Conservation (phyloP, 345 rosid genomes). For the Lepidium aucheri region DNA sequence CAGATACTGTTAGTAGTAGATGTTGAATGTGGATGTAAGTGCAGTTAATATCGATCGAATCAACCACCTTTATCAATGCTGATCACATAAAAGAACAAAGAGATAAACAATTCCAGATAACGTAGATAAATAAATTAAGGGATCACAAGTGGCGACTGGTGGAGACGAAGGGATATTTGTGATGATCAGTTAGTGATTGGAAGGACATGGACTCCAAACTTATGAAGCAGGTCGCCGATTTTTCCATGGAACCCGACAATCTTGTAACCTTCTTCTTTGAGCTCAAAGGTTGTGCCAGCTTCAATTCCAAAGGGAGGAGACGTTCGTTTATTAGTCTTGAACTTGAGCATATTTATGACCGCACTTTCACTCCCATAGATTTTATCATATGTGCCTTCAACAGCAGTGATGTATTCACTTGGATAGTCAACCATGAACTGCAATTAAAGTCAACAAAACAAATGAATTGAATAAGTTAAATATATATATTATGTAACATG, state of each 20-base stretch:
- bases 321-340: slow-evolving; percentile 20
- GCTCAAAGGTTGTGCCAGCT: slow-evolving; percentile 6
- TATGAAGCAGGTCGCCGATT: background rate
- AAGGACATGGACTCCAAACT: slow-evolving; percentile 20
- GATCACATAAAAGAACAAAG: too few relatives aligned
- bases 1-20: too few relatives aligned
- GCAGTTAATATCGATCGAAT: too few relatives aligned
- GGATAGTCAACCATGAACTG: slow-evolving; percentile 20
- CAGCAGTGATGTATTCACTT: slow-evolving; percentile 10
- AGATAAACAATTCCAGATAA: too few relatives aligned
- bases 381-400: slow-evolving; percentile 5
- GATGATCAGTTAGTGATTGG: slow-evolving; percentile 18
- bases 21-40: too few relatives aligned
- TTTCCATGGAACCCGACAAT: slow-evolving; percentile 30
- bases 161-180: background rate
- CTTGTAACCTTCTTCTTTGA: slow-evolving; percentile 6
- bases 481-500: background rate
- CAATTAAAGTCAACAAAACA: background rate
- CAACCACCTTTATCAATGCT: too few relatives aligned
- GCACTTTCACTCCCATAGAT: background rate
- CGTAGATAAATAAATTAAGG: too few relatives aligned
- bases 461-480: background rate
- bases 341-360: slow-evolving; percentile 13
- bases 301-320: slow-evolving; percentile 21
- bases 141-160: too few relatives aligned